Percentiles rank a stretch among this genome's conserved stretches.
phyloP scores from a whole-genome alignment of 176 grass and related monocot species.

The Eragrostis nindensis region DNA sequence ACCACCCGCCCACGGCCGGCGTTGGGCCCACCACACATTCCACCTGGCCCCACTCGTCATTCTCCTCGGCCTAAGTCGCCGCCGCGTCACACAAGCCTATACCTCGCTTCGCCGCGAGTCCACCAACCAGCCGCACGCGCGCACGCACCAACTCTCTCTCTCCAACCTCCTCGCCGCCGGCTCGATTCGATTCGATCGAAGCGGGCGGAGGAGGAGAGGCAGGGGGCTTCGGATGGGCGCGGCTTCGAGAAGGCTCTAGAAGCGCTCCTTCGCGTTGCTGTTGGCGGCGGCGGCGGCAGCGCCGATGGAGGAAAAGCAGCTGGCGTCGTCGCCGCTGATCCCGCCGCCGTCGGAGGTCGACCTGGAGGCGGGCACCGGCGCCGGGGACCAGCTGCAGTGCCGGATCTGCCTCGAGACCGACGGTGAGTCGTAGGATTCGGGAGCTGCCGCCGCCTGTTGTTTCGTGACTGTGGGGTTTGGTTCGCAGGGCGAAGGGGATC shows the following conservation, averaged over 20 bases:
- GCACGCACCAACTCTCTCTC: neutral
- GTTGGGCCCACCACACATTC: accelerated
- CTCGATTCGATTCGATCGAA: slow-evolving; percentile 32
- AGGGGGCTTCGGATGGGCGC: slow-evolving; percentile 39
- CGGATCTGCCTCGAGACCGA: slow-evolving; percentile 99
- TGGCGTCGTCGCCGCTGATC: slow-evolving; percentile 66
- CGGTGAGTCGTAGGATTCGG: neutral
- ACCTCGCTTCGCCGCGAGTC: slow-evolving; percentile 48
- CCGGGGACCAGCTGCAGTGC: slow-evolving; percentile 90
- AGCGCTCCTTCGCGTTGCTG: neutral
- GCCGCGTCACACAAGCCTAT: slow-evolving; percentile 3
- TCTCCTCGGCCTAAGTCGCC: neutral
- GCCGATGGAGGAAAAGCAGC: slow-evolving; percentile 72
- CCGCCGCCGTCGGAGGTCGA: slow-evolving; percentile 79
- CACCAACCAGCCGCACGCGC: neutral
- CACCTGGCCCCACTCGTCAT: neutral
- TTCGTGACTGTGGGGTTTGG: neutral
- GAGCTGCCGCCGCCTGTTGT: neutral
- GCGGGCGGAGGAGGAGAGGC: slow-evolving; percentile 7
- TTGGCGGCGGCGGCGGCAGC: too few relatives aligned
- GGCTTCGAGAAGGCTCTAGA: slow-evolving; percentile 28
- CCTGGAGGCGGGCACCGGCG: slow-evolving; percentile 76
- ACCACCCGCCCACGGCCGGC: neutral
- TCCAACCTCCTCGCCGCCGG: slow-evolving; percentile 4
- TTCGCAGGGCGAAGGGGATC: slow-evolving; percentile 22